phyloP scores from a whole-genome alignment of 345 rosid species.

The Pugionium dolabratum region DNA sequence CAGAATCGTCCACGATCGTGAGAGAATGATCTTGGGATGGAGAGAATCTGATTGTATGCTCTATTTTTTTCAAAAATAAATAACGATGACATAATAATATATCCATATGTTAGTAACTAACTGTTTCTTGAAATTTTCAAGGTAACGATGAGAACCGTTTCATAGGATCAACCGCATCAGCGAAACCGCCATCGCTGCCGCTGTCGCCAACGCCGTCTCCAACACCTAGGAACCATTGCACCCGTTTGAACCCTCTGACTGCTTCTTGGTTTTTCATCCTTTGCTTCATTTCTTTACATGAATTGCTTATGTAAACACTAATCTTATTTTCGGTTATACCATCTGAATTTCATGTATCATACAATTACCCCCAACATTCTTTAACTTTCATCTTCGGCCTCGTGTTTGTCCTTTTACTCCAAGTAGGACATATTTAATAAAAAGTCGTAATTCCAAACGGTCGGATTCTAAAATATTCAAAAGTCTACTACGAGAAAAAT shows the following conservation, averaged over 20 bases:
- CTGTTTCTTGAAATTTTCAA: not conserved
- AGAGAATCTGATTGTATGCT: conserved; percentile 63
- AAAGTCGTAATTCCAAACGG: not conserved
- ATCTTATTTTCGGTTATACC: not conserved
- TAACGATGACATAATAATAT: too few species aligned
- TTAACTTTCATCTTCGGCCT: not conserved
- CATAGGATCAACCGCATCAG: not conserved
- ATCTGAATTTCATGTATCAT: not conserved
- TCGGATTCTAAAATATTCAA: conserved; percentile 1
- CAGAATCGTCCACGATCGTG: conserved; percentile 62
- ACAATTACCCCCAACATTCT: not conserved
- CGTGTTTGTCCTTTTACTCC: conserved; percentile 1
- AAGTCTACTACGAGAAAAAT: not conserved
- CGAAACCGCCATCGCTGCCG: conserved; percentile 15
- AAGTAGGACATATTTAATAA: not conserved
- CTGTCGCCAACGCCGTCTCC: not conserved
- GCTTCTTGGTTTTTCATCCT: conserved; percentile 23
- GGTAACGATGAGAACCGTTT: conserved; percentile 33
- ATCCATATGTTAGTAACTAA: not conserved
- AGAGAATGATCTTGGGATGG: conserved; percentile 69
- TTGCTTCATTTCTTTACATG: not conserved
- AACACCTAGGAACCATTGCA: not conserved
- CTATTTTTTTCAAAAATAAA: not conserved
- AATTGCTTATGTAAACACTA: not conserved
- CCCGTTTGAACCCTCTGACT: conserved; percentile 15